Evolutionary conservation across 208 protist genomes (phyloP).

Genomic region (Naegleria fowleri): DNA sequence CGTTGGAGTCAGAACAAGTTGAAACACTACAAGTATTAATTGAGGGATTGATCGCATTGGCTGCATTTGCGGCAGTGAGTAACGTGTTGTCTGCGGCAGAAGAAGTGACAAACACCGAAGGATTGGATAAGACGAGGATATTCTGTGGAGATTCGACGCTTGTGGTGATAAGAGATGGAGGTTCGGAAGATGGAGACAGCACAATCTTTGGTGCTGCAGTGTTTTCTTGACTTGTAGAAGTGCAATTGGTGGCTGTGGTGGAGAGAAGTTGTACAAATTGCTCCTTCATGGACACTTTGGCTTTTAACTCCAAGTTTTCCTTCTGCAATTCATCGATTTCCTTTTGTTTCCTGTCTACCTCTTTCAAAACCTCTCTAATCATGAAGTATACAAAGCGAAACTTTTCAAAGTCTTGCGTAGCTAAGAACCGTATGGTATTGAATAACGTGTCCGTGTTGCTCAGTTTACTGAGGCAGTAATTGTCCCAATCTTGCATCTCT

Average conservation of each 20-base stretch:
- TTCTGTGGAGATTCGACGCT: too few species aligned
- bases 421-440: neutral
- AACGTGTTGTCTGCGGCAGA: too few species aligned
- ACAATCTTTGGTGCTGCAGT: too few species aligned
- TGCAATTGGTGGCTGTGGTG: neutral
- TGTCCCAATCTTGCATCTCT: neutral
- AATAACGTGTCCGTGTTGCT: neutral
- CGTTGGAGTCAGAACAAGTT: too few species aligned
- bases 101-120: too few species aligned
- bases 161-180: too few species aligned
- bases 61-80: too few species aligned
- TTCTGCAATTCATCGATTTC: neutral
- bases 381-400: neutral
- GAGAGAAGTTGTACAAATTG: neutral
- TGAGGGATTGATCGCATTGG: too few species aligned
- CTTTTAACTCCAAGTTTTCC: neutral
- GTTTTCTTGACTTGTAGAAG: neutral
- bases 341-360: neutral
- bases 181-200: too few species aligned
- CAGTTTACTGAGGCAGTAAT: neutral
- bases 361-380: neutral
- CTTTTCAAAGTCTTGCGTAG: neutral
- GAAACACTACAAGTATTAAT: too few species aligned
- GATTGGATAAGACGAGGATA: too few species aligned
- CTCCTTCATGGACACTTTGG: neutral